Evolutionary conservation across 2,329 filamentous ascomycete species (phyloP), one percentile per base, ranked within the genome.

Genomic region (Fusarium hainanense): DNA sequence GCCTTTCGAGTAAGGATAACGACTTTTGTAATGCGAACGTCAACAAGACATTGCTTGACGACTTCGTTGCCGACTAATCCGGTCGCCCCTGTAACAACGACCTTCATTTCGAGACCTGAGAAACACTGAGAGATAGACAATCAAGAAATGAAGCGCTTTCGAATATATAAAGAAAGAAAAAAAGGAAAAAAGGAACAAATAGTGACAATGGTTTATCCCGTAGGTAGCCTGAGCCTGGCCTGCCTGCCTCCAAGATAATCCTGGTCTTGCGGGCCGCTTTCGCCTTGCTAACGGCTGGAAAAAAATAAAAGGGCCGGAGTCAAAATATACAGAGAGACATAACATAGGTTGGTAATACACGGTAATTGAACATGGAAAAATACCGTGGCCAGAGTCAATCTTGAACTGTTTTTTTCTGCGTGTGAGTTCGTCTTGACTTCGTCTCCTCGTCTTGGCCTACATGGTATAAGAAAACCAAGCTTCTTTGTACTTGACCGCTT

Each of bases 21-120:
- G 40, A 88, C 77, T 23, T 83, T 84, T 4, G 82, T 84, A 77
- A 90, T 85, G 70, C 78, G 77, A 20, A 82, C 77, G 73, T 85
- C 80, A 6, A 74, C 72, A 56, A 90, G 81, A 72, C 84, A 85
- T 69, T 85, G 82, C 11, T 79, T 75, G 54, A 90, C 81, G 30
- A 89, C 81, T 71, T 85, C 84, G 30, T 78, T 73, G 58, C 88
- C 88, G 58, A 89, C 82, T 71, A 84, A 83, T 68, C 88, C 88
- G n/a, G 87, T 90, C 23, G 81, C 80, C 49, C 88, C 88, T 9
- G 85, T 83, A 37, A 90, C 79, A 62, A 90, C 84, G 71, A 90
- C 79, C 74, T 89, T 89, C 87, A 90, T 69, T 41, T 30, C 43
- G 59, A 57, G 13, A n/a, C 27, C 28, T 25, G 4, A 37, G 8